Conservation (phyloP, 169 alveolate species). For the Cryptosporidium ryanae region DNA sequence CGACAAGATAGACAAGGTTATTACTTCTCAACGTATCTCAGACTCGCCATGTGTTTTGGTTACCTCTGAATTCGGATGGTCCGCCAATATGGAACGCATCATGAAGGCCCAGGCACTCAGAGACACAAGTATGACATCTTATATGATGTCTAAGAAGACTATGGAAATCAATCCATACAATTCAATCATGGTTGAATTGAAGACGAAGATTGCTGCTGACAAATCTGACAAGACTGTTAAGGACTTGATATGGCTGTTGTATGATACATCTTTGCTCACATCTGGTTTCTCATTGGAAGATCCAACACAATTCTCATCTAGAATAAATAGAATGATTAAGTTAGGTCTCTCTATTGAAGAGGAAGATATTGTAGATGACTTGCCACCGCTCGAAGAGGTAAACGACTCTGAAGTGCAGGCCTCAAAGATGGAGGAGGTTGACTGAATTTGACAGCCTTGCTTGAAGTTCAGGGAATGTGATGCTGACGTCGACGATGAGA, state of each 20-base stretch:
- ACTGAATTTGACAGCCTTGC: conserved; percentile 77
- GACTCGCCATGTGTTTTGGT: conserved; percentile 99
- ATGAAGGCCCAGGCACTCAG: conserved; percentile 99
- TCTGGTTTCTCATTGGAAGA: conserved; percentile 99
- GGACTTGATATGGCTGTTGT: conserved; percentile 98
- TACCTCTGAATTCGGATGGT: conserved; percentile 99
- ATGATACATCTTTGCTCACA: conserved; percentile 97
- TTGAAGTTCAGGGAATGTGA: too few relatives aligned
- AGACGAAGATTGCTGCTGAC: conserved; percentile 95
- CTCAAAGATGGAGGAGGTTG: conserved; percentile 98
- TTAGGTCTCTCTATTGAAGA: conserved; percentile 98
- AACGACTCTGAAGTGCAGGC: conserved; percentile 87
- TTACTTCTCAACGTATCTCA: conserved; percentile 94
- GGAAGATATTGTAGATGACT: conserved; percentile 91
- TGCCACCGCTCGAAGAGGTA: conserved; percentile 91
- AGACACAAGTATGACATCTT: conserved; percentile 95
- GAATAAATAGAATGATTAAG: conserved; percentile 99
- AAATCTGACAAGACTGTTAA: conserved; percentile 98
- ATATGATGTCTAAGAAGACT: conserved; percentile 97
- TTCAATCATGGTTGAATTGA: conserved; percentile 96
- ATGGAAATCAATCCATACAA: conserved; percentile 99
- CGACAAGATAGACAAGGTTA: conserved; percentile 99
- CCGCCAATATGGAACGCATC: conserved; percentile 99
- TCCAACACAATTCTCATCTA: conserved; percentile 97
- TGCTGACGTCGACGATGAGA: too few relatives aligned